Percentiles rank a stretch among this genome's conserved stretches.
Evolutionary conservation across 2,329 filamentous ascomycete genomes (phyloP).

Genomic region (Whalleya microplaca): DNA sequence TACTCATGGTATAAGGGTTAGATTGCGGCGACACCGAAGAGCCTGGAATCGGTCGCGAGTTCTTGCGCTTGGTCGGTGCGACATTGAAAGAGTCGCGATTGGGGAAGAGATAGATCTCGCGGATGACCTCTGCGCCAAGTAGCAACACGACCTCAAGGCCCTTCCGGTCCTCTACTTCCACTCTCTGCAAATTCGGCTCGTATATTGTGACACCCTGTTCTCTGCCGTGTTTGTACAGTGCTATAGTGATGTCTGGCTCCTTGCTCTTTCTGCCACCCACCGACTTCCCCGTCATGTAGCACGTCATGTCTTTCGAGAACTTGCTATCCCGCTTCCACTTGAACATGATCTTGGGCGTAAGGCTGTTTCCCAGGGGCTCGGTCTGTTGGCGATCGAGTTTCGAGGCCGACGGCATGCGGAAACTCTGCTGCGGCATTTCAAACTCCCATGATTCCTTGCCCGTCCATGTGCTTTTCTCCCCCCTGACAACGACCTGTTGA

Average conservation of each 20-base stretch:
- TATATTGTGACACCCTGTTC: slow-evolving; percentile 77
- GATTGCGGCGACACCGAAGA: slow-evolving; percentile 31
- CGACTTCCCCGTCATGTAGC: slow-evolving; percentile 80
- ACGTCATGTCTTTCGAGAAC: slow-evolving; percentile 84
- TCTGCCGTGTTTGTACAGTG: slow-evolving; percentile 75
- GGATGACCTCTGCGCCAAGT: slow-evolving; percentile 65
- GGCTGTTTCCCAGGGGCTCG: slow-evolving; percentile 56
- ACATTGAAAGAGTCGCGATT: slow-evolving; percentile 81
- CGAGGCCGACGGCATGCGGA: slow-evolving; percentile 78
- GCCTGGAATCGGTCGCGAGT: slow-evolving; percentile 45
- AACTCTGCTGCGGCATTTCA: slow-evolving; percentile 84
- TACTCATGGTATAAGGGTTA: slow-evolving; percentile 42
- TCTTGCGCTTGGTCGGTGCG: slow-evolving; percentile 43
- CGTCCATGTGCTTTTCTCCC: slow-evolving; percentile 78
- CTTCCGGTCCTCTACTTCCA: slow-evolving; percentile 93
- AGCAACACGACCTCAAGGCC: slow-evolving; percentile 84
- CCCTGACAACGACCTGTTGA: slow-evolving; percentile 73
- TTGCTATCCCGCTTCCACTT: slow-evolving; percentile 89
- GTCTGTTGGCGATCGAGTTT: slow-evolving; percentile 74
- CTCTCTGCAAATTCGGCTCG: slow-evolving; percentile 86
- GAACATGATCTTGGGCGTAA: slow-evolving; percentile 78
- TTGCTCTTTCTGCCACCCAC: slow-evolving; percentile 76
- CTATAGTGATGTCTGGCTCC: slow-evolving; percentile 95
- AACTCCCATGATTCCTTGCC: slow-evolving; percentile 86
- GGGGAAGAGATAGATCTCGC: slow-evolving; percentile 66